Evolutionary conservation across 192 early-diverging fungal genomes (phyloP).

Genomic region (Coemansia sp.): DNA sequence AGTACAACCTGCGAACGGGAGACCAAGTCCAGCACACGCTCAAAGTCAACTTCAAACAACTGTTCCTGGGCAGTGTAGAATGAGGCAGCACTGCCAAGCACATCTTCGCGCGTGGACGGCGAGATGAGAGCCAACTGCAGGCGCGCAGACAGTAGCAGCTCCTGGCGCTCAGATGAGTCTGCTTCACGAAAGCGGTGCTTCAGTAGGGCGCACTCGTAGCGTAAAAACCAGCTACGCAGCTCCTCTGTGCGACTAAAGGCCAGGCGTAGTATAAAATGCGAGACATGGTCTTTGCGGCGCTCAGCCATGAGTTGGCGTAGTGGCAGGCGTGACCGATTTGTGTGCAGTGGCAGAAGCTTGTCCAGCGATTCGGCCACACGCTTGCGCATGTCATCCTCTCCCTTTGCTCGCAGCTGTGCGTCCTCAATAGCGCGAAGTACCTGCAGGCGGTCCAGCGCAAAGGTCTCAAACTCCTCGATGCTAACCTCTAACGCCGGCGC

Average conservation of each 20-base stretch:
- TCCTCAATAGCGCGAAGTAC: constrained; percentile 84
- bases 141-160: constrained; percentile 35
- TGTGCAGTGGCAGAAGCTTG: constrained; percentile 64
- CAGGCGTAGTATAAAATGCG: constrained; percentile 78
- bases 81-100: constrained; percentile 1
- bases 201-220: constrained; percentile 69
- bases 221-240: constrained; percentile 72
- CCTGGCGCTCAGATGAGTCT: constrained; percentile 34
- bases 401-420: constrained; percentile 69
- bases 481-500: constrained; percentile 53
- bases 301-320: constrained; percentile 57
- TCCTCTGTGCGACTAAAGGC: constrained; percentile 69
- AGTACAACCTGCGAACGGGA: constrained; percentile 61
- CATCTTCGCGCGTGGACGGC: constrained; percentile 18
- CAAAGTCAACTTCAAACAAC: constrained; percentile 67
- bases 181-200: constrained; percentile 60
- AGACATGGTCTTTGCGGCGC: constrained; percentile 77
- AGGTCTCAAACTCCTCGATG: constrained; percentile 55
- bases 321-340: constrained; percentile 50
- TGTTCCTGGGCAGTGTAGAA: constrained; percentile 44
- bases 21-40: constrained; percentile 66
- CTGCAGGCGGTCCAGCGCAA: constrained; percentile 56
- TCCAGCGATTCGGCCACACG: constrained; percentile 57
- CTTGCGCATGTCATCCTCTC: constrained; percentile 59
- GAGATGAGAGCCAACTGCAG: constrained; percentile 28